A percentile compares a stretch with the other conserved stretches of the same genome.
Evolutionary conservation across 2,329 filamentous ascomycete species (phyloP).

Genomic region (Cercospora nicotianae): DNA sequence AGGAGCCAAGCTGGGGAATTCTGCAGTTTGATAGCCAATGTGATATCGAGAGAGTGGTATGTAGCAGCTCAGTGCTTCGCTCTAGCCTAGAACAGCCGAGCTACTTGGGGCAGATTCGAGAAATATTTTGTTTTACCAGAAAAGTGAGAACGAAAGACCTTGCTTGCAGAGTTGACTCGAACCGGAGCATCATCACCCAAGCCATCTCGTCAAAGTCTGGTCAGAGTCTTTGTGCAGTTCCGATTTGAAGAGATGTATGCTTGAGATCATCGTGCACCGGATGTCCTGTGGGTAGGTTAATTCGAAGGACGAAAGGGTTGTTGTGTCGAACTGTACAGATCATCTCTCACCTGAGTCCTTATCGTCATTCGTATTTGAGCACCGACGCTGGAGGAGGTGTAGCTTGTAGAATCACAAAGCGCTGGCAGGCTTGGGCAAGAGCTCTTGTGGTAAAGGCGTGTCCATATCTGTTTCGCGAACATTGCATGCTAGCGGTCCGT

Average conservation of each 20-base stretch:
- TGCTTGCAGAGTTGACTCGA: neutral
- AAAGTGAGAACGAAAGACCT: neutral
- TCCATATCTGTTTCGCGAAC: too few relatives aligned
- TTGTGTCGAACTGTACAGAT: neutral
- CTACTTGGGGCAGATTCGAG: neutral
- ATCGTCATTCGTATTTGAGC: neutral
- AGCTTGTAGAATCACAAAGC: neutral
- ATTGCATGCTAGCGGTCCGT: too few relatives aligned
- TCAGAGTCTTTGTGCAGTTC: neutral
- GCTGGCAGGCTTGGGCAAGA: neutral
- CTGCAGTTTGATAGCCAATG: neutral
- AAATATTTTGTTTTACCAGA: neutral
- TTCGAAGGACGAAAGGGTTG: neutral
- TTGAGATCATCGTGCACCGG: neutral
- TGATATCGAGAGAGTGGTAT: neutral
- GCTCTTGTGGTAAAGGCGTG: too few relatives aligned
- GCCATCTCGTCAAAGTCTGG: neutral
- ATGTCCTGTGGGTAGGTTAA: too few relatives aligned
- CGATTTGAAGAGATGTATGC: neutral
- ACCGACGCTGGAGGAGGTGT: neutral
- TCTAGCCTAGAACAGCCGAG: neutral
- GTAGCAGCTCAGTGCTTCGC: neutral
- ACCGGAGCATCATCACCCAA: neutral
- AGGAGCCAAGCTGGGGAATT: neutral
- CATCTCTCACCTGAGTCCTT: too few relatives aligned